A percentile compares a stretch with the other conserved stretches of the same genome.
phyloP scores from a whole-genome alignment of 1,139 yeast genomes.

The Diutina siamensis region DNA sequence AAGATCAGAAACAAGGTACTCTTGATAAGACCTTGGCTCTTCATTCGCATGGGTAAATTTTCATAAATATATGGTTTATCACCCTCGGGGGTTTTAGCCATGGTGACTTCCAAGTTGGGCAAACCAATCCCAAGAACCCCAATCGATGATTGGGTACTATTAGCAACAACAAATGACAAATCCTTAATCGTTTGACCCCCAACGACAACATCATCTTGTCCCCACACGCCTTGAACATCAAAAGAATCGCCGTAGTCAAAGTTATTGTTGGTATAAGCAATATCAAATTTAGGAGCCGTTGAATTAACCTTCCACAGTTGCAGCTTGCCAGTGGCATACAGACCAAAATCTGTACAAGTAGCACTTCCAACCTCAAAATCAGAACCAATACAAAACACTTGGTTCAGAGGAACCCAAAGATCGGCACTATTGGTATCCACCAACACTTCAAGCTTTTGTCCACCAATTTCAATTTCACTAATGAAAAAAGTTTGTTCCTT shows the following conservation, averaged over 20 bases:
- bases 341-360: slow-evolving; percentile 5
- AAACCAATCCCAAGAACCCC: slow-evolving; percentile 6
- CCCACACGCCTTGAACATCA: slow-evolving; percentile 55
- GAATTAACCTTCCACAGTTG: slow-evolving; percentile 16
- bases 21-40: slow-evolving; percentile 35
- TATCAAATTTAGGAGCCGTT: slow-evolving; percentile 29
- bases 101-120: slow-evolving; percentile 5
- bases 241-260: slow-evolving; percentile 61
- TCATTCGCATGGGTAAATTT: slow-evolving; percentile 48
- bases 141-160: slow-evolving; percentile 1
- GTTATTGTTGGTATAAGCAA: slow-evolving; percentile 53
- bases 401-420: slow-evolving; percentile 5
- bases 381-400: background rate
- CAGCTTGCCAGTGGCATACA: slow-evolving; percentile 7
- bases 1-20: slow-evolving; percentile 18
- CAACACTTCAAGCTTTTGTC: background rate
- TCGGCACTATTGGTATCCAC: slow-evolving; percentile 7
- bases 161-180: slow-evolving; percentile 24
- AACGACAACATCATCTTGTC: slow-evolving; percentile 36
- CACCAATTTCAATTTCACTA: background rate
- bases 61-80: slow-evolving; percentile 22
- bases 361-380: background rate
- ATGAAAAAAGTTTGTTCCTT: slow-evolving; percentile 1
- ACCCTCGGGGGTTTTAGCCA: background rate
- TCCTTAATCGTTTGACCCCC: slow-evolving; percentile 29